Base-by-base conservation (phyloP, 2,329 filamentous ascomycete species). In the Periconia sp. region DNA sequence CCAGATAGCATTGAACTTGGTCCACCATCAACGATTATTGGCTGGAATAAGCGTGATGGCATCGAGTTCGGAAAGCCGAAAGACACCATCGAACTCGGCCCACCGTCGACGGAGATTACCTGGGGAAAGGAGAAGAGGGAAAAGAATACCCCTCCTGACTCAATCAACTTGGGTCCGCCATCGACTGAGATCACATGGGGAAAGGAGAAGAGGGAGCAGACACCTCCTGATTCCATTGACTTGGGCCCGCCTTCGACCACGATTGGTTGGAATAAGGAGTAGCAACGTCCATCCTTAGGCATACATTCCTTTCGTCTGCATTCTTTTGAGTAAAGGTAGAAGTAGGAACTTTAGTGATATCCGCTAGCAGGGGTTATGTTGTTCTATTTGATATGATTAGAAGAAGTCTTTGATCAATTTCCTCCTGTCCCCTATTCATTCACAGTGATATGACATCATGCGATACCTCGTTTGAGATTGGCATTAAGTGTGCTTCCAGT, bases 181-280 rank as follows among this genome's bases (percentile, higher is more conserved):
- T 38, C 42, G 5, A 50, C 46, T 4, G 32, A 23, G 5, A 23
- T 46, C 4, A 42, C 36, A 3, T 50, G 46, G 46, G 43, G 42
- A 15, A 50, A 50, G 38, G 43, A 37, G 16, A 50, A 42, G 29
- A 30, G 46, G 4, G 45, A 44, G 11, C 19, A 42, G 15, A 36
- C 23, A n/a, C 38, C 39, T 5, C 21, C 31, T 7, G 37, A 50
- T 24, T 47, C 32, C 6, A 51, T 62, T 15, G 42, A 46, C 2
- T 42, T 59, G 11, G 51, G 38, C 19, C 26, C 39, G 17, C 48
- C 56, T 0, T 41, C 36, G 2, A 48, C 54, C 1, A 43, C 32
- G 12, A 24, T 51, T 2, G 56, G 46, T 4, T 62, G 59, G 59
- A 46, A 50, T 5, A 61, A 58, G 46, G 25, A 50, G 32, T n/a